These are phyloP conservation scores for Diaporthe ampelina DNA, from an alignment of 2,329 filamentous ascomycete genomes.

Conservation along the genomic window DNA sequence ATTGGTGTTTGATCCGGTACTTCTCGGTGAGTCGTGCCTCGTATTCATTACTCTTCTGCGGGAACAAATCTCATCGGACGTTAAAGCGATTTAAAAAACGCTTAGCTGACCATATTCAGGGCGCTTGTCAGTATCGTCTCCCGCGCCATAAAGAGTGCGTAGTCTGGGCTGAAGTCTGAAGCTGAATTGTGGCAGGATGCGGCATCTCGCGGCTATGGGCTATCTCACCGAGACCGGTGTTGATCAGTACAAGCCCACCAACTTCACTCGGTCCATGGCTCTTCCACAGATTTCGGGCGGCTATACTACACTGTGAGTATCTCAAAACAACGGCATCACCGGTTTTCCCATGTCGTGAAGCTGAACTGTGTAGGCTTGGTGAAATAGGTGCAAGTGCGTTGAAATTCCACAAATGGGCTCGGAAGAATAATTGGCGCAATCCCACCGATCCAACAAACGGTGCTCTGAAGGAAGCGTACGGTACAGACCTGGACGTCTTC, in stretches of 20 bases:
- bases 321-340: too few species aligned
- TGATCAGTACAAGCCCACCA: slow-evolving; percentile 55
- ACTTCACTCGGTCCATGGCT: slow-evolving; percentile 53
- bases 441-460: slow-evolving; percentile 8
- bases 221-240: slow-evolving; percentile 53
- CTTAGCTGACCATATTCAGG: background rate
- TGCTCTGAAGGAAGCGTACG: slow-evolving; percentile 9
- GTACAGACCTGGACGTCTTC: slow-evolving; percentile 16
- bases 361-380: background rate
- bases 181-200: slow-evolving; percentile 44
- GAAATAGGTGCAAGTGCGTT: slow-evolving; percentile 19
- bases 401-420: slow-evolving; percentile 22
- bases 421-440: slow-evolving; percentile 22
- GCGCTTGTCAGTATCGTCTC: background rate
- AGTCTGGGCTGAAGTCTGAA: too few species aligned
- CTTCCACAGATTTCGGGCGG: slow-evolving; percentile 52
- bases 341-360: background rate
- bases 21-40: slow-evolving; percentile 46
- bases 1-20: slow-evolving; percentile 47
- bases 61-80: background rate
- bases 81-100: background rate
- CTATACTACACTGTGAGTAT: slow-evolving; percentile 44
- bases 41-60: too few species aligned
- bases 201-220: slow-evolving; percentile 56
- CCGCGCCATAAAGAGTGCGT: background rate